Evolutionary conservation across 129 eudicot genomes (phyloP).

Genomic region (Tagetes erecta): DNA sequence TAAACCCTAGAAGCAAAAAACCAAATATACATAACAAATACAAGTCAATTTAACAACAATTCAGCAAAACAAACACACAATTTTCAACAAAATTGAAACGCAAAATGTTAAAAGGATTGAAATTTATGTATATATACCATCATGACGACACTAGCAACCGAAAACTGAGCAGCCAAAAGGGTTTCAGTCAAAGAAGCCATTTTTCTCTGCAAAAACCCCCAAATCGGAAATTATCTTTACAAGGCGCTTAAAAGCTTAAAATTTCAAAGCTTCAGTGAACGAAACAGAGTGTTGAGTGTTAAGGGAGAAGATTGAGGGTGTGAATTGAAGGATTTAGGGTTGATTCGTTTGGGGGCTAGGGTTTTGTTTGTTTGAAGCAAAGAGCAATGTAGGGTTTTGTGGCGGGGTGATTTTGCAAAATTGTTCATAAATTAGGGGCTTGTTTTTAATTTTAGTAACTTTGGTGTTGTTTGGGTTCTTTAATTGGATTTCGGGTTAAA

Average conservation of each 20-base stretch:
- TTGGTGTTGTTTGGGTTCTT: neutral
- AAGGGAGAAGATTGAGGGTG: constrained; percentile 23
- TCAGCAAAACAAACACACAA: constrained; percentile 17
- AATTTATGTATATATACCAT: constrained; percentile 41
- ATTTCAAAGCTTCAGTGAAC: neutral
- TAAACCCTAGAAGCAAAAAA: constrained; percentile 1
- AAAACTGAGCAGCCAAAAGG: constrained; percentile 68
- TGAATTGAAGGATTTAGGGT: constrained; percentile 19
- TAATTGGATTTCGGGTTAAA: no score
- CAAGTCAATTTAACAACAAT: constrained; percentile 7
- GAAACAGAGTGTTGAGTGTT: constrained; percentile 16
- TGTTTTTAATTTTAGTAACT: neutral
- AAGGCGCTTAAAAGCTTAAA: constrained; percentile 4
- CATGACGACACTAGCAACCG: constrained; percentile 54
- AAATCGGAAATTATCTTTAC: constrained; percentile 27
- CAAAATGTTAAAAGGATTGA: neutral
- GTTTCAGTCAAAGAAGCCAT: constrained; percentile 41
- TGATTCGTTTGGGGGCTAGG: constrained; percentile 34
- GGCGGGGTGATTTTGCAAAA: constrained; percentile 31
- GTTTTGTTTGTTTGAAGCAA: constrained; percentile 39
- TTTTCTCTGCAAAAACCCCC: constrained; percentile 35
- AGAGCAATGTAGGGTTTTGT: constrained; percentile 43
- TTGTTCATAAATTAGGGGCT: constrained; percentile 1
- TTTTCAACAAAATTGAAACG: neutral
- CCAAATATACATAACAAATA: neutral